Percentiles rank a stretch among this genome's conserved stretches.
These are phyloP conservation scores for Saturnispora mendoncae DNA, from an alignment of 805 yeast genomes.

Conservation along the genomic window DNA sequence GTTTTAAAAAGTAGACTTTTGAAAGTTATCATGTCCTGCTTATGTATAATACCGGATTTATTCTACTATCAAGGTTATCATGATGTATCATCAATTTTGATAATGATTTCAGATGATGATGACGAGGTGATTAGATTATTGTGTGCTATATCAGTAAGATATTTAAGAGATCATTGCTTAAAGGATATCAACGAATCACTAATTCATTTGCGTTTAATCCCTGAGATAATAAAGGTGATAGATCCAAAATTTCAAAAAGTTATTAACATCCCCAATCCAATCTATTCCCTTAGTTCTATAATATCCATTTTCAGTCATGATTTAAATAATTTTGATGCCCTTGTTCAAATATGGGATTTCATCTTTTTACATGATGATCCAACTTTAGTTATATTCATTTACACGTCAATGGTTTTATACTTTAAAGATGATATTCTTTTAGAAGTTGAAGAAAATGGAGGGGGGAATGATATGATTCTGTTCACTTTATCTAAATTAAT, in stretches of 20 bases:
- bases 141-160: constrained; percentile 47
- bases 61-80: constrained; percentile 91
- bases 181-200: constrained; percentile 57
- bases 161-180: constrained; percentile 81
- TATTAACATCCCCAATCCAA: constrained; percentile 40
- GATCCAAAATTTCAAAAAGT: constrained; percentile 39
- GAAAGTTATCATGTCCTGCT: constrained; percentile 40
- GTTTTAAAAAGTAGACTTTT: constrained; percentile 36
- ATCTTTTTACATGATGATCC: constrained; percentile 51
- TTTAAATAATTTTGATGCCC: constrained; percentile 35
- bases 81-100: constrained; percentile 65
- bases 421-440: constrained; percentile 37
- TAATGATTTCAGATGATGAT: constrained; percentile 38
- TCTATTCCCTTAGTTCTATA: constrained; percentile 66
- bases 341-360: constrained; percentile 61
- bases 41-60: constrained; percentile 53
- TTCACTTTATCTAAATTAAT: constrained; percentile 23
- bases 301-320: constrained; percentile 78
- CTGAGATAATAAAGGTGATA: constrained; percentile 42
- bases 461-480: constrained; percentile 18
- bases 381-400: constrained; percentile 47
- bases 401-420: constrained; percentile 43
- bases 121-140: constrained; percentile 37
- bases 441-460: constrained; percentile 24
- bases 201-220: constrained; percentile 57